Percentiles rank a stretch among this genome's conserved stretches.
Evolutionary conservation across 2,329 filamentous ascomycete genomes (phyloP).

Genomic region (Diplodia corticola): DNA sequence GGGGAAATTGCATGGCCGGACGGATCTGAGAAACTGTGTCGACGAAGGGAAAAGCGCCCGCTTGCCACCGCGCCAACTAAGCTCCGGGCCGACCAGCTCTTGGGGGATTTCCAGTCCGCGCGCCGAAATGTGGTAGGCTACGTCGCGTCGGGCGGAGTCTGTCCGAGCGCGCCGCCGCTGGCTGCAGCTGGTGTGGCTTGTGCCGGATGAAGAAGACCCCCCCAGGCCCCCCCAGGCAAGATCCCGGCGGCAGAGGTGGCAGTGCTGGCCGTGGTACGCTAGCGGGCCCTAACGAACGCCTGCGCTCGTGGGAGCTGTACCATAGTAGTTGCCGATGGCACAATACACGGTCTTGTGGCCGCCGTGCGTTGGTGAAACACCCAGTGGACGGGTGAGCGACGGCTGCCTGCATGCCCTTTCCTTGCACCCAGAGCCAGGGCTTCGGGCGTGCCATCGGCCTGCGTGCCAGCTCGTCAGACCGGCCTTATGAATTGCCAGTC

Average conservation of each 20-base stretch:
- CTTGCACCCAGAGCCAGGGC: slow-evolving; percentile 4
- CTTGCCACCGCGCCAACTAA: slow-evolving; percentile 17
- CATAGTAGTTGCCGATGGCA: neutral
- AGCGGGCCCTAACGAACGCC: slow-evolving; percentile 2
- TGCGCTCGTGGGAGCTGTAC: neutral
- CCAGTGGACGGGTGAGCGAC: neutral
- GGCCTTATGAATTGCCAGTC: neutral
- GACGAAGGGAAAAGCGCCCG: slow-evolving; percentile 1
- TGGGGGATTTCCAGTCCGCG: slow-evolving; percentile 19
- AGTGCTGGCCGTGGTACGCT: slow-evolving; percentile 2
- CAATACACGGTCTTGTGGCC: neutral
- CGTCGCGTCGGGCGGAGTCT: slow-evolving; percentile 1
- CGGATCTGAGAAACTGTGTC: neutral
- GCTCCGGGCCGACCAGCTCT: slow-evolving; percentile 13
- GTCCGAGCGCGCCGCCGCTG: slow-evolving; percentile 1
- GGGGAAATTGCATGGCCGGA: slow-evolving; percentile 16
- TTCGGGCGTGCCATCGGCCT: neutral
- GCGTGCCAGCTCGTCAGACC: slow-evolving; percentile 6
- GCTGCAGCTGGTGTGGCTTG: slow-evolving; percentile 12
- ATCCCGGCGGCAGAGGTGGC: slow-evolving; percentile 7
- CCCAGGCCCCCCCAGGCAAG: neutral
- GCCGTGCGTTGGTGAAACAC: slow-evolving; percentile 2
- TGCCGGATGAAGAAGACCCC: neutral
- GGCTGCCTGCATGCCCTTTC: neutral
- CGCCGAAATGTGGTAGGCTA: neutral